Base-by-base conservation (phyloP, 805 yeast genomes). In the Starmerella stigmatis region DNA sequence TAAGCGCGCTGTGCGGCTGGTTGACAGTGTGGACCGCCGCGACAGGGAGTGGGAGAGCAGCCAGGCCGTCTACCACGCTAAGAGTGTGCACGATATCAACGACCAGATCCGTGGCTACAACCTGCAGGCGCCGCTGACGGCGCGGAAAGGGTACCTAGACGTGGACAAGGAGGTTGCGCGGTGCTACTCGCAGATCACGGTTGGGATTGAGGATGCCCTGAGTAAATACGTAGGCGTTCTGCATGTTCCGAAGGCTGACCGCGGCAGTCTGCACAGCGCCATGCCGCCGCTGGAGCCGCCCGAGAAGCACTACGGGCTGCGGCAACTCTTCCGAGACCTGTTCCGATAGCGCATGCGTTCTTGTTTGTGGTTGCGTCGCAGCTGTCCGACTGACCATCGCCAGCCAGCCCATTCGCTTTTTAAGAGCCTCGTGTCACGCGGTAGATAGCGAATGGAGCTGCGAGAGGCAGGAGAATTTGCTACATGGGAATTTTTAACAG, bases 111-210 rank as follows among this genome's bases (percentile, higher is more conserved):
- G 83, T 12, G 73, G 78, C 0, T 78, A 78, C 53, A 78, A 78
- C 52, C 53, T 78, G 13, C 82, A 77, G 52, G 81, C 84, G 0
- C 84, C 84, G 0, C 50, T 71, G 39, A 63, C 78, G 0, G 75
- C 82, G 0, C 76, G 79, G 41, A 72, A 70, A 47, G 61, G 75
- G n/a, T 78, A 78, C 50, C 56, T 78, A 12, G 9, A 60, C 1
- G 50, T 61, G 2, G 74, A 70, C 5, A 63, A 59, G 15, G 83
- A 78, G 55, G 52, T 75, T 13, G 57, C 58, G 11, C 47, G 56
- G 22, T 67, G 70, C 41, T 71, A 66, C 48, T 53, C 55, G 5
- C 52, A 64, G 11, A 71, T 67, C 1, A 55, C 57, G 20, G 47
- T 56, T 3, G 51, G 47, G 1, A 43, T 60, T 2, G 49, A 46